phyloP scores from a whole-genome alignment of 495 filamentous ascomycete genomes.

The Rhypophila decipiens region DNA sequence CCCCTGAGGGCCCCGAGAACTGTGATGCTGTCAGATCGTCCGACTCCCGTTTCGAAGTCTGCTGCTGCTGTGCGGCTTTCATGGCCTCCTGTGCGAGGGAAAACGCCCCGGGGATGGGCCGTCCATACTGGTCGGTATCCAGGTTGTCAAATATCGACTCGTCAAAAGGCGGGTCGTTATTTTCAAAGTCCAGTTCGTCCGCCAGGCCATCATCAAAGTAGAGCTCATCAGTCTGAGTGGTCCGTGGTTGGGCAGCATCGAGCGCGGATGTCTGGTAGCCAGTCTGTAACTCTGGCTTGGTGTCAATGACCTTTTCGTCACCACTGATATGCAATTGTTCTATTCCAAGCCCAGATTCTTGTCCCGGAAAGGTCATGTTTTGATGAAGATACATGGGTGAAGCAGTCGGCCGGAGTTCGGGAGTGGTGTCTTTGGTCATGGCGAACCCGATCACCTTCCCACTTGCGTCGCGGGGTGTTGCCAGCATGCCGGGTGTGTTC shows the following conservation, averaged over 20 bases:
- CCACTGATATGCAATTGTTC: conserved; percentile 20
- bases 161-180: conserved; percentile 58
- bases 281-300: too few species aligned
- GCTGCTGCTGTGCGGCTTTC: conserved; percentile 20
- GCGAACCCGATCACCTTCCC: conserved; percentile 46
- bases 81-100: conserved; percentile 34
- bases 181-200: conserved; percentile 42
- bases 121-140: conserved; percentile 49
- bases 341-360: conserved; percentile 27
- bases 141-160: conserved; percentile 74
- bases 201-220: conserved; percentile 75
- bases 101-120: conserved; percentile 45
- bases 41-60: conserved; percentile 30
- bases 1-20: conserved; percentile 31
- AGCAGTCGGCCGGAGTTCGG: conserved; percentile 10
- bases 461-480: conserved; percentile 48
- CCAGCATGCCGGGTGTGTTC: conserved; percentile 35
- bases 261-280: conserved; percentile 15
- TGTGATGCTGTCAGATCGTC: conserved; percentile 25
- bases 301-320: not conserved
- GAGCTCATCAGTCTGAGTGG: conserved; percentile 57
- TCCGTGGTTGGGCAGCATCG: conserved; percentile 4
- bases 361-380: conserved; percentile 1
- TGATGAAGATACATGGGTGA: conserved; percentile 13
- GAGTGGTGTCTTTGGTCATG: conserved; percentile 36